Evolutionary conservation across 1,139 yeast species (phyloP), one percentile per base, ranked within the genome.

Genomic region (Candida frijolesensis): DNA sequence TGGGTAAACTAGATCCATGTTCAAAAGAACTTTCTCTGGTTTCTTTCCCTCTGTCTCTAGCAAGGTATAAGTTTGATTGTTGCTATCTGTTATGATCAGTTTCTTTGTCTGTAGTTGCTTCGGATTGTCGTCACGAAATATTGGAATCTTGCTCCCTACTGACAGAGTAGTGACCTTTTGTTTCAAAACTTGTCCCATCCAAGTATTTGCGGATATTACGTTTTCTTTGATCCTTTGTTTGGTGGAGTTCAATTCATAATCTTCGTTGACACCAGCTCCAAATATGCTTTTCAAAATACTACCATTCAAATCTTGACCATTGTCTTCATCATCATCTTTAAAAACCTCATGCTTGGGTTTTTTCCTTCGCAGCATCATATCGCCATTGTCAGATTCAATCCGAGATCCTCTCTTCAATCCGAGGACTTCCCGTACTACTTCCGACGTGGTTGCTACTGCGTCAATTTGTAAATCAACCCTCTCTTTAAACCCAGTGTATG

Each of bases 211-310:
- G 2, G 72, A 71, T 35, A 82, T 50, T 1, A 67, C 68, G 59
- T 90, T 90, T 62, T 90, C 97, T 62, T 89, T 88, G 47, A 74
- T 74, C 50, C 89, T 67, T 7, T 72, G 67, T 10, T 73, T 73
- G 3, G 83, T 64, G 0, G 83, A 60, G 5, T 85, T 90, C 12
- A 54, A 38, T 35, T 43, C 33, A 14, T 87, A 62, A 7, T 74
- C 69, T 42, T 52, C 42, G 16, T 57, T 54, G 38, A 58, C 45
- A 16, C 60, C 44, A 54, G 68, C 47, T 56, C 66, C 50, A 70
- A 70, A 60, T 43, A 68, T 60, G 50, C 64, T 66, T 27, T 63
- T 63, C 45, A 77, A 65, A 38, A 70, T 74, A 55, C 68, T 61
- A 16, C 65, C 59, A 34, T 59, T 54, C 49, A 63, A 56, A 42